These are phyloP conservation scores for Pyrus communis DNA, from an alignment of 306 rosid species.

Conservation along the genomic window DNA sequence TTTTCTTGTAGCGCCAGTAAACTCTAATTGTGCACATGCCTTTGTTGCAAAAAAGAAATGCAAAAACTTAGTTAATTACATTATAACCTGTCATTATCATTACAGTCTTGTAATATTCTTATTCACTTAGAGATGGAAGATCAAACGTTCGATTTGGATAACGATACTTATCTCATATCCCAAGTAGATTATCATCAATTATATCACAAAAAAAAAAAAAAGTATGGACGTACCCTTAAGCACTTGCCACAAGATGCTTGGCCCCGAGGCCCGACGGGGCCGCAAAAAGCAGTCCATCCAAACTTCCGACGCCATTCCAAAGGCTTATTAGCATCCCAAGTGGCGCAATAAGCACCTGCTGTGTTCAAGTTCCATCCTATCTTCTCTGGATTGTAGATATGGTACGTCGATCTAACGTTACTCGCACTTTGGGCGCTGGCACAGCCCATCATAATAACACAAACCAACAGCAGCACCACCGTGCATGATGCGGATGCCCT, in stretches of 20 bases:
- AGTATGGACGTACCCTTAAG: constrained; percentile 24
- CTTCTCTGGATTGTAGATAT: constrained; percentile 26
- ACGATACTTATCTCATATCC: background rate
- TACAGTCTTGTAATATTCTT: too few species aligned
- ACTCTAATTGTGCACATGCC: background rate
- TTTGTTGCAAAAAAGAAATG: background rate
- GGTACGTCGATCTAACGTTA: constrained; percentile 12
- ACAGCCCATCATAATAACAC: background rate
- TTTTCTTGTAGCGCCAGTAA: background rate
- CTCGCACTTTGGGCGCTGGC: background rate
- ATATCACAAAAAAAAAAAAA: background rate
- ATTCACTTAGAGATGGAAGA: background rate
- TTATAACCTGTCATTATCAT: too few species aligned
- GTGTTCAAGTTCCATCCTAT: constrained; percentile 21
- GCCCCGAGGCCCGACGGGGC: constrained; percentile 49
- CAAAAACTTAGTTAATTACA: too few species aligned
- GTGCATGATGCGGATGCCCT: background rate
- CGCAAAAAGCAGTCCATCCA: constrained; percentile 70
- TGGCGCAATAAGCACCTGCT: constrained; percentile 45
- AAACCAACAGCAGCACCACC: constrained; percentile 4
- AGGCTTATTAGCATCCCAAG: constrained; percentile 60
- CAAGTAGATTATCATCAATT: background rate
- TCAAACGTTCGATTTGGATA: too few species aligned
- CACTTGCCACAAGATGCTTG: constrained; percentile 54
- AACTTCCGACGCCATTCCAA: constrained; percentile 58